phyloP scores from a whole-genome alignment of 1,284 basidiomycete species.

The Fomitopsis pinicola region DNA sequence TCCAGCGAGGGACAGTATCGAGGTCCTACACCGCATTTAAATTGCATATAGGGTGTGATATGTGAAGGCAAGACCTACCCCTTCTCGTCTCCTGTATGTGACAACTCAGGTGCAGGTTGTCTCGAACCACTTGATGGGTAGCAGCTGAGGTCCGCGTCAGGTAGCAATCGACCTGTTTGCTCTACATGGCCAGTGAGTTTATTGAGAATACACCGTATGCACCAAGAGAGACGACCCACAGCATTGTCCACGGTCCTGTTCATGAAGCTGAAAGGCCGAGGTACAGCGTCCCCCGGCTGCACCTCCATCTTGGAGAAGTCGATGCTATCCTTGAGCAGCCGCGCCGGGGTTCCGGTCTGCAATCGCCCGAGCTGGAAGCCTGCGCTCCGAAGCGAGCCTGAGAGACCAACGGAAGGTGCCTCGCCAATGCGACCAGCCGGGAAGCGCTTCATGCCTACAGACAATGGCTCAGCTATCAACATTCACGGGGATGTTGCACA shows the following conservation, averaged over 20 bases:
- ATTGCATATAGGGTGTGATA: too few species aligned
- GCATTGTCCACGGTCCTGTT: slow-evolving; percentile 37
- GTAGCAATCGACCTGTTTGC: slow-evolving; percentile 72
- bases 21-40: slow-evolving; percentile 49
- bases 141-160: slow-evolving; percentile 68
- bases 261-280: slow-evolving; percentile 55
- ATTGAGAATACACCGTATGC: too few species aligned
- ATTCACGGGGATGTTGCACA: not conserved
- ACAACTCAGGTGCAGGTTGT: slow-evolving; percentile 72
- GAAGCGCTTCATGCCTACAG: slow-evolving; percentile 65
- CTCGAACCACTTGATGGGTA: slow-evolving; percentile 72
- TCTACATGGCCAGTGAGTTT: too few species aligned
- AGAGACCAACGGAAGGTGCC: slow-evolving; percentile 70
- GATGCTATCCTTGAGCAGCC: slow-evolving; percentile 69
- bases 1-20: slow-evolving; percentile 91
- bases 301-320: slow-evolving; percentile 54
- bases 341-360: slow-evolving; percentile 88
- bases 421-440: slow-evolving; percentile 84
- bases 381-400: slow-evolving; percentile 66
- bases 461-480: not conserved
- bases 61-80: slow-evolving; percentile 36
- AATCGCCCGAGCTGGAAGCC: slow-evolving; percentile 81
- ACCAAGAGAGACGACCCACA: slow-evolving; percentile 20
- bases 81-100: slow-evolving; percentile 88
- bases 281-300: slow-evolving; percentile 59